Percentiles rank a stretch among this genome's conserved stretches.
Conservation (phyloP, 192 early-diverging fungal species). For the Piromyces finnis region DNA sequence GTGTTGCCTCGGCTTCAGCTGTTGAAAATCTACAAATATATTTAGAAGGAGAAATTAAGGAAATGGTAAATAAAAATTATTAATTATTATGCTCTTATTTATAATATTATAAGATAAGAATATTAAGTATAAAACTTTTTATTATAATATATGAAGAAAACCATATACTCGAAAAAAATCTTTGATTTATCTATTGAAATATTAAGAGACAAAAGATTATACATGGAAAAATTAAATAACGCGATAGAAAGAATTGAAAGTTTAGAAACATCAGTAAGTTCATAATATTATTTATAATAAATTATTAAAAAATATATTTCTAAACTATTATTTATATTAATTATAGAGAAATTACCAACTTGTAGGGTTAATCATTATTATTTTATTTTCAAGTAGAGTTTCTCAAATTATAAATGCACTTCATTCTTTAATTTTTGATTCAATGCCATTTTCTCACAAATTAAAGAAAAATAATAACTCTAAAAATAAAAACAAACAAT, state of each 20-base stretch:
- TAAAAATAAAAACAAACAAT: neutral
- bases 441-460: neutral
- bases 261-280: neutral
- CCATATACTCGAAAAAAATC: neutral
- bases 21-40: neutral
- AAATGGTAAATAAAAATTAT: neutral
- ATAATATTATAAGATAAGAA: too few species aligned
- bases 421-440: neutral
- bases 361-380: neutral
- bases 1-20: neutral
- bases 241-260: neutral
- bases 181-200: neutral
- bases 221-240: neutral
- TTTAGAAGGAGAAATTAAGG: neutral
- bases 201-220: neutral
- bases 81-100: too few species aligned
- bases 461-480: neutral
- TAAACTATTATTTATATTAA: too few species aligned
- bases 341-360: neutral
- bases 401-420: neutral
- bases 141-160: neutral
- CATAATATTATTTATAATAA: too few species aligned
- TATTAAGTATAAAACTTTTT: too few species aligned
- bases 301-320: too few species aligned
- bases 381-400: neutral